Percentiles rank a stretch among this genome's conserved stretches.
These are phyloP conservation scores for Fusarium hainanense DNA, from an alignment of 2,329 filamentous ascomycete species.

Conservation along the genomic window DNA sequence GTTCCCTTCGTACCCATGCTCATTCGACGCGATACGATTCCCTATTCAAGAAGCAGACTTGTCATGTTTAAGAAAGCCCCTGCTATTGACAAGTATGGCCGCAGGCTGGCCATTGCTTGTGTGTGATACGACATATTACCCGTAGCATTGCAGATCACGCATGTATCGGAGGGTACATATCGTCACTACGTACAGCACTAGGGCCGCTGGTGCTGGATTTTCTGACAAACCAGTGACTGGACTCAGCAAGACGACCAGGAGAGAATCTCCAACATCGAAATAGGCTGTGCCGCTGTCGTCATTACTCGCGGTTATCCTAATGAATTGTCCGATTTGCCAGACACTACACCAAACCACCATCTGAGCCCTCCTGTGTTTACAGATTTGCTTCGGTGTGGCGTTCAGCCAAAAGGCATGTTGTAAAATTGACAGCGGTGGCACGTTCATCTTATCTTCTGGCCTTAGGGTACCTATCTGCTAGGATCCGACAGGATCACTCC, in stretches of 20 bases:
- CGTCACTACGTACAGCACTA: constrained; percentile 14
- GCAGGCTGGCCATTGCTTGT: constrained; percentile 3
- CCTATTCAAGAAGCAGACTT: not conserved
- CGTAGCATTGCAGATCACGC: constrained; percentile 33
- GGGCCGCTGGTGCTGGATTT: constrained; percentile 14
- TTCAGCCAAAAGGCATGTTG: constrained; percentile 14
- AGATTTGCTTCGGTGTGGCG: constrained; percentile 21
- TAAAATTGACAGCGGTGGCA: constrained; percentile 24
- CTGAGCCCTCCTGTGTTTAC: constrained; percentile 4
- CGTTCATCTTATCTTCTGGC: constrained; percentile 20
- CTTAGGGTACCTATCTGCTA: constrained; percentile 8
- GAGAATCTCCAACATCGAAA: not conserved
- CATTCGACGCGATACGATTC: not conserved
- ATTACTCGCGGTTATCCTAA: not conserved
- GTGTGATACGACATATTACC: constrained; percentile 1
- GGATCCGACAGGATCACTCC: constrained; percentile 26
- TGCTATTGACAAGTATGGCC: not conserved
- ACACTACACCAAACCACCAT: constrained; percentile 2
- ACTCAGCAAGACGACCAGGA: constrained; percentile 20
- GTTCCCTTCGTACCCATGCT: constrained; percentile 1
- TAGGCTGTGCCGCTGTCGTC: not conserved
- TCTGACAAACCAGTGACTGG: constrained; percentile 17
- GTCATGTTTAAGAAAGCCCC: constrained; percentile 2
- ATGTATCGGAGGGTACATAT: constrained; percentile 29
- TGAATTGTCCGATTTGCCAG: constrained; percentile 23